Conservation (phyloP, 2,329 filamentous ascomycete genomes). For the Chaetomiaceae sp. region DNA sequence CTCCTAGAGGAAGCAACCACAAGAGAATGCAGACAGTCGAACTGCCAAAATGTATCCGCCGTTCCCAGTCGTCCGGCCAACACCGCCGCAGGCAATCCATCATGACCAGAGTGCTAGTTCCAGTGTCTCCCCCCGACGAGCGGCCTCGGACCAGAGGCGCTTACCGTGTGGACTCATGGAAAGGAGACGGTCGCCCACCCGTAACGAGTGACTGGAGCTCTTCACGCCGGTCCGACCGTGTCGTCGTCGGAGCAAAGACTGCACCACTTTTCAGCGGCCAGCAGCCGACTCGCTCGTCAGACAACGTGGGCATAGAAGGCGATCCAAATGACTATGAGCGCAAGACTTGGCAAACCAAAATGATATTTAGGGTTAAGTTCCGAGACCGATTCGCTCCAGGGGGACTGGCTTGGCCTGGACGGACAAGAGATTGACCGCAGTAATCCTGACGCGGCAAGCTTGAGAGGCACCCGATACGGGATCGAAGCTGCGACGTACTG, state of each 20-base stretch:
- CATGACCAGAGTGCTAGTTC: slow-evolving; percentile 52
- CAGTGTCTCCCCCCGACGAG: slow-evolving; percentile 70
- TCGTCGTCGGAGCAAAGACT: slow-evolving; percentile 27
- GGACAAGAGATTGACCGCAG: slow-evolving; percentile 23
- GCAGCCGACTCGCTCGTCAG: slow-evolving; percentile 9
- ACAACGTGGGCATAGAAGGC: slow-evolving; percentile 55
- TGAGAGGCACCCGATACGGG: slow-evolving; percentile 53
- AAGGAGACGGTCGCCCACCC: slow-evolving; percentile 53
- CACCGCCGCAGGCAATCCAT: slow-evolving; percentile 35
- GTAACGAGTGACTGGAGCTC: slow-evolving; percentile 52
- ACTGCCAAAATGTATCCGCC: slow-evolving; percentile 30
- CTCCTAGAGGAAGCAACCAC: slow-evolving; percentile 23
- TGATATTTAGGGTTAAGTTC: slow-evolving; percentile 95
- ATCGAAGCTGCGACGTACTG: slow-evolving; percentile 54
- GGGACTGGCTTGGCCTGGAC: slow-evolving; percentile 34
- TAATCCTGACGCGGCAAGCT: slow-evolving; percentile 44
- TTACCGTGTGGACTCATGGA: slow-evolving; percentile 75
- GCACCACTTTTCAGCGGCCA: slow-evolving; percentile 49
- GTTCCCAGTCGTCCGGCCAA: slow-evolving; percentile 26
- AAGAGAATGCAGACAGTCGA: slow-evolving; percentile 18
- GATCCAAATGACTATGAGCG: slow-evolving; percentile 60
- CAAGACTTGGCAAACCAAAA: slow-evolving; percentile 68
- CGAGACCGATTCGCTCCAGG: slow-evolving; percentile 60
- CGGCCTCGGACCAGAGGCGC: slow-evolving; percentile 65
- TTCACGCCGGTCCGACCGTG: slow-evolving; percentile 45